These are phyloP conservation scores for Kitagawia praeruptora DNA, from an alignment of 129 eudicot species.

Conservation along the genomic window DNA sequence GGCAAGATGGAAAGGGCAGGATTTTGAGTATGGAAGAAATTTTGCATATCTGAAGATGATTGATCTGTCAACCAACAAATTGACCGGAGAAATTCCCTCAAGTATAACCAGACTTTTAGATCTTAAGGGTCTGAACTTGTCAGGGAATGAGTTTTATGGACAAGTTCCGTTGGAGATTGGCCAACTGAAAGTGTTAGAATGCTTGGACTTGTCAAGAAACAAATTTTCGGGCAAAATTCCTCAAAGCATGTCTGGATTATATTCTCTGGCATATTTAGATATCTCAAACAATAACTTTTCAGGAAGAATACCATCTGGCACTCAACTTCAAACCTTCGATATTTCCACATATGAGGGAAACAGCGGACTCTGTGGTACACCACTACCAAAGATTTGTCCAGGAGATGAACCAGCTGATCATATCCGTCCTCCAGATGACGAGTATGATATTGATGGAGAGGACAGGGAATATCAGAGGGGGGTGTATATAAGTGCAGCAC, in stretches of 20 bases:
- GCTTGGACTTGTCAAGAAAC: no score
- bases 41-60: slow-evolving; percentile 10
- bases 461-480: not conserved
- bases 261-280: not conserved
- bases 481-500: not conserved
- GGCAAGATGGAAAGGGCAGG: slow-evolving; percentile 3
- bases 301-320: not conserved
- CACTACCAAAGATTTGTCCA: not conserved
- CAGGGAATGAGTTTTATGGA: no score
- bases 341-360: not conserved
- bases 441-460: not conserved
- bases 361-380: not conserved
- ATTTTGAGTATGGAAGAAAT: not conserved
- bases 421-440: not conserved
- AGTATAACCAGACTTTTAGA: slow-evolving; percentile 2
- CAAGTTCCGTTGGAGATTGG: no score
- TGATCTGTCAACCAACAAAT: slow-evolving; percentile 15
- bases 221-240: not conserved
- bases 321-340: not conserved
- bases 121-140: not conserved
- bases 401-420: slow-evolving; percentile 5
- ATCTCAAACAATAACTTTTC: not conserved
- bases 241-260: not conserved
- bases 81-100: slow-evolving; percentile 2
- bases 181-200: no score